A percentile compares a stretch with the other conserved stretches of the same genome.
Conservation (phyloP, 1,284 basidiomycete genomes). For the Coriolopsis trogii region DNA sequence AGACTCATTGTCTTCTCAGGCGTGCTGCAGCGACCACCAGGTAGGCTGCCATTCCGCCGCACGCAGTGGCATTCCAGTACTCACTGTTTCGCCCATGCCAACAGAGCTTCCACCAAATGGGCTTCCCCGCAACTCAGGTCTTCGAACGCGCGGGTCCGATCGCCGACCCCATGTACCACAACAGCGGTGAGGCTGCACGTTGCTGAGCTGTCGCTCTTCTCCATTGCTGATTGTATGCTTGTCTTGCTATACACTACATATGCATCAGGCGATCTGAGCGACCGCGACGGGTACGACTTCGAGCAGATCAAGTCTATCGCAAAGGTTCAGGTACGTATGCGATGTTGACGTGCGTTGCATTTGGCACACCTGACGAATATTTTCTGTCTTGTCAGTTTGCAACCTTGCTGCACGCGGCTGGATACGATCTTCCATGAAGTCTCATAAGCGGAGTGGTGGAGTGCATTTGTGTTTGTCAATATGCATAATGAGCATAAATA, state of each 20-base stretch:
- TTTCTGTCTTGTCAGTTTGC: conserved; percentile 6
- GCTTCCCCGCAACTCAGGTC: conserved; percentile 81
- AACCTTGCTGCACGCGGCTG: conserved; percentile 14
- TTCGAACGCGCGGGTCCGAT: conserved; percentile 85
- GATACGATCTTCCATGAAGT: conserved; percentile 15
- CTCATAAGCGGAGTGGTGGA: too few species aligned
- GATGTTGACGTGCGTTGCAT: background rate
- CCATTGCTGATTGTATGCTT: background rate
- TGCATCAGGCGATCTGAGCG: conserved; percentile 70
- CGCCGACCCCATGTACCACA: conserved; percentile 86
- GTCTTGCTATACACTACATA: too few species aligned
- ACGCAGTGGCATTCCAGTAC: too few species aligned
- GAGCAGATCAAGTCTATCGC: conserved; percentile 80
- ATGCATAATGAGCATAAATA: too few species aligned
- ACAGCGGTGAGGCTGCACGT: conserved; percentile 54
- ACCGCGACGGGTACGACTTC: conserved; percentile 79
- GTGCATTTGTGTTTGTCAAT: too few species aligned
- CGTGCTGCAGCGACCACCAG: conserved; percentile 89
- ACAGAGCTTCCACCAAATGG: conserved; percentile 81
- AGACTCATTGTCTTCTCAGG: conserved; percentile 41
- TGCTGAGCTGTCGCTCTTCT: background rate
- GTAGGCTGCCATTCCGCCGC: too few species aligned
- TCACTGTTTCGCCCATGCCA: too few species aligned
- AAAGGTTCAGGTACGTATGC: conserved; percentile 72
- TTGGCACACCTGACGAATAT: background rate